Base-by-base conservation (phyloP, 306 rosid genomes). In the Quillaja saponaria region DNA sequence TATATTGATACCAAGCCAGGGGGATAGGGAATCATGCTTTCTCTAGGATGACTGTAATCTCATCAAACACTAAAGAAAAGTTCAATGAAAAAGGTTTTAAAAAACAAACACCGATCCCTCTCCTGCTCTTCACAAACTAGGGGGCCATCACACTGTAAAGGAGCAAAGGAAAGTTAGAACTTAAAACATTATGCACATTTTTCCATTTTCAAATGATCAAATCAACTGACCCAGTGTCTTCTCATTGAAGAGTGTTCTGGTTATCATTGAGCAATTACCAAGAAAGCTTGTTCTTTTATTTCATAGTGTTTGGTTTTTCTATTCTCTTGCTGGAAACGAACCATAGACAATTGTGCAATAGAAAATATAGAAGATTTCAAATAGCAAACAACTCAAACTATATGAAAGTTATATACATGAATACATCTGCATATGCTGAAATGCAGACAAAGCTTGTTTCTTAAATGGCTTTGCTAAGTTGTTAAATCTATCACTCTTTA, bases 21-120 rank as follows among this genome's bases (percentile, higher is more conserved):
- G 15, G 56, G 54, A 35, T 14, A 40, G 19, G 38, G 42, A 48
- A 48, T 47, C 67, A 49, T 42, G 66, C 53, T 60, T 37, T 51
- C 58, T 39, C 40, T 25, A 28, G 73, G 73, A 39, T 62, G 82
- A 60, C 73, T 50, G 42, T 42, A 69, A 66, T 33, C n/a, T n/a
- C n/a, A 50, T 48, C 65, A 60, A 18, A 47, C n/a, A 44, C 35
- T 49, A 10, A 53, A 66, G 34, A 55, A 50, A 19, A 18, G 34
- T 34, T 6, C 20, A 33, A 33, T 34, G 28, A 54, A 49, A 54
- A 6, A 12, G 55, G 21, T 21, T 19, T 8, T 28, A 13, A 6
- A 16, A 1, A 42, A 1, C n/a, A n/a, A n/a, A 9, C 3, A 9
- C 10, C 4, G 12, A 28, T 1, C 4, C 31, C 31, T 25, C 4